Evolutionary conservation across 1,139 yeast genomes (phyloP), one percentile per base, ranked within the genome.

Genomic region (Nakaseomyces nivariensis): DNA sequence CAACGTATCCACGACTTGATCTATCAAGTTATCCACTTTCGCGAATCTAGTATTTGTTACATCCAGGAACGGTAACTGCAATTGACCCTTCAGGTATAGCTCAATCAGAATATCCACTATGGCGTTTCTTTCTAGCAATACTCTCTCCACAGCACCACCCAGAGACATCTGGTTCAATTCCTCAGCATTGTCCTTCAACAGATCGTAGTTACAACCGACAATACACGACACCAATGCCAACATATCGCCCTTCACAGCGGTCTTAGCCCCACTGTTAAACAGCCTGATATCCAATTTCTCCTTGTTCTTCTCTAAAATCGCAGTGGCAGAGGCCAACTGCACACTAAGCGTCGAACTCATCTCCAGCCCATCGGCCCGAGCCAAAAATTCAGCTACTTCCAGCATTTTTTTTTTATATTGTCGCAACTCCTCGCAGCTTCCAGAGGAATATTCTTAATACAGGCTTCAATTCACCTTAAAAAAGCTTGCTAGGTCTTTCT

Each of bases 331-430:
- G n/a, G 33, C 34, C 33, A 41, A 38, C 11, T 38, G 42, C 13
- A 13, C 42, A 25, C 31, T 7, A 11, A 38, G 17, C 4, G 31
- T 38, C n/a, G 42, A 10, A 25, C 34, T 29, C 34, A 29, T 29
- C 44, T 27, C 44, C 33, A 13, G 24, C 24, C 25, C 44, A 8
- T 41, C 44, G 5, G 25, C 25, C 25, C 44, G 22, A 5, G 33
- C 34, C 24, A 41, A 24, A 41, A 41, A 41, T 34, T 26, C 44
- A 29, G 44, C 44, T 27, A 41, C 44, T 5, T 41, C 44, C 24
- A 33, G 36, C 36, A 33, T 33, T 9, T 2, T 29, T 29, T 27
- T 29, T 29, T 29, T 29, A 9, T 29, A 29, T 1, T 29, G 9
- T 9, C 31, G 6, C 9, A 7, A 29, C 6, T 29, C 31, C 31